Evolutionary conservation across 805 yeast species (phyloP), one percentile per base, ranked within the genome.

Genomic region (Candida peoriensis): DNA sequence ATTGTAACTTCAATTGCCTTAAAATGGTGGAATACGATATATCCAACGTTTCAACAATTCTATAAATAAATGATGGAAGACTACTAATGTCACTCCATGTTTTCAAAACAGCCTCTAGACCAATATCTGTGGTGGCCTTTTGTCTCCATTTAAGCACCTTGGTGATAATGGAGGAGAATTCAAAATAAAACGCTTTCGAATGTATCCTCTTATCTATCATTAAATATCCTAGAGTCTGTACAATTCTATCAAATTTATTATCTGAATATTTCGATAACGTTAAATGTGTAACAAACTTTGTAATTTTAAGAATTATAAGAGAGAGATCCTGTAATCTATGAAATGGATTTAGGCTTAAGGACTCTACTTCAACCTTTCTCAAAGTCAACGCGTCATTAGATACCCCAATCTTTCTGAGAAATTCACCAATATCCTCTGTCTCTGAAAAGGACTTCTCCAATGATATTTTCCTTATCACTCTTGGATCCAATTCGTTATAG

Each of bases 191-290:
- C 6, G 29, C 16, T 10, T 13, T 15, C 4, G 24, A 14, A 12
- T 24, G 18, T 5, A 43, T 29, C 14, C 33, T 33, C n/a, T 31
- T 30, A 27, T 44, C 48, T 13, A 43, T 36, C 20, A 43, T 36
- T 10, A 36, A 14, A 3, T 40, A 24, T 4, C 45, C 44, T 6
- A 38, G 7, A 3, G 33, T 14, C 15, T 32, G 23, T 8, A 43
- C 22, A 2, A 43, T 20, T 4, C 10, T 19, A 1, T 13, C 14
- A 37, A 32, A 43, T 16, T 20, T 30, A 1, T 19, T 16, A 3
- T 6, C 9, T 2, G 24, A 11, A 20, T 18, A 40, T 4, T 24
- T 17, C 10, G 6, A 8, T 3, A 23, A 15, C 1, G 24, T 15
- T 6, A 32, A 5, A 10, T 17, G 10, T 1, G 29, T 33, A n/a